phyloP scores from a whole-genome alignment of 2,329 filamentous ascomycete species.

The Penicillium sp. region DNA sequence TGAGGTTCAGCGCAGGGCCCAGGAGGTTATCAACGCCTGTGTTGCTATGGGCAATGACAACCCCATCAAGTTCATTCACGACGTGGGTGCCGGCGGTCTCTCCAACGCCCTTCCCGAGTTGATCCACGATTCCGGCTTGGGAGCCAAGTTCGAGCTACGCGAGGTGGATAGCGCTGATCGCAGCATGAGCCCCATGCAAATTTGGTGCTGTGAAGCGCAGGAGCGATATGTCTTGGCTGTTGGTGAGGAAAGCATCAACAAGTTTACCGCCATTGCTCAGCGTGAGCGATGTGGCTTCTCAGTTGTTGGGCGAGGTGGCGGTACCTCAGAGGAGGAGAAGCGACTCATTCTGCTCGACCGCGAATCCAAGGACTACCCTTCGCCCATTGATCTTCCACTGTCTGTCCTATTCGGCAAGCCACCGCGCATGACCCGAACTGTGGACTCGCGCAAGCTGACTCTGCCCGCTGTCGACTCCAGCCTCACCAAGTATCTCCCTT shows the following conservation, averaged over 20 bases:
- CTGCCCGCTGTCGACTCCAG: conserved; percentile 75
- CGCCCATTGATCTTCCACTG: conserved; percentile 87
- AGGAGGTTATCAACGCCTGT: conserved; percentile 98
- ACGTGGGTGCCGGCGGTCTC: conserved; percentile 90
- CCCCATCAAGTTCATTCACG: conserved; percentile 95
- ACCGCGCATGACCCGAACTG: conserved; percentile 75
- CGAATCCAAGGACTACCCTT: conserved; percentile 72
- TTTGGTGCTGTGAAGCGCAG: conserved; percentile 97
- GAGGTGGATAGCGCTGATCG: conserved; percentile 88
- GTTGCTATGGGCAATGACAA: conserved; percentile 79
- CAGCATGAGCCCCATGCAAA: conserved; percentile 92
- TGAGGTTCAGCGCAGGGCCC: conserved; percentile 90
- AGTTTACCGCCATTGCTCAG: conserved; percentile 67
- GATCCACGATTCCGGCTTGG: conserved; percentile 87
- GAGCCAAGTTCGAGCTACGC: conserved; percentile 90
- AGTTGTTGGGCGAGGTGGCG: conserved; percentile 76
- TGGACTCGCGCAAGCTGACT: conserved; percentile 67
- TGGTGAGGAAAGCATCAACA: conserved; percentile 75
- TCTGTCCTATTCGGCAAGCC: conserved; percentile 84
- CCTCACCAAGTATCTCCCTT: conserved; percentile 67
- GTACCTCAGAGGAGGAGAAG: conserved; percentile 65
- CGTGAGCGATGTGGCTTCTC: conserved; percentile 92
- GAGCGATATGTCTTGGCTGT: conserved; percentile 94
- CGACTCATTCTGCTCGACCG: conserved; percentile 79
- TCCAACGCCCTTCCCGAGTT: conserved; percentile 85